Base-by-base conservation (phyloP, 768 basidiomycete genomes). In the Cystobasidiopsis lactophilus region DNA sequence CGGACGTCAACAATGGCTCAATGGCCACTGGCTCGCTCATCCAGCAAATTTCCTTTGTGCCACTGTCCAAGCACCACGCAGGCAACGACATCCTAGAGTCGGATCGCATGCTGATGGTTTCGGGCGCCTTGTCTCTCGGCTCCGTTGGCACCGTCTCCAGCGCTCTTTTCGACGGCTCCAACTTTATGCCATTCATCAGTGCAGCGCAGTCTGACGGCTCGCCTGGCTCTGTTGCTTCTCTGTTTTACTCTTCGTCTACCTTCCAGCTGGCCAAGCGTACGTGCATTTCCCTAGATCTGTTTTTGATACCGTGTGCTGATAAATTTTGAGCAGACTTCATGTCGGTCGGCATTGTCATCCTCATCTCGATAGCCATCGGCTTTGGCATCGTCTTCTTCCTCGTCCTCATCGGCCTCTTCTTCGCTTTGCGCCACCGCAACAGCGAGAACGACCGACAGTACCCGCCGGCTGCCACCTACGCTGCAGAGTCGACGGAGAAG, bases 301-400 rank as follows among this genome's bases (percentile, higher is more conserved):
- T 41, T 49, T n/a, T 63, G 49, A 56, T 57, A 30, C 31, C 43
- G 18, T 30, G 44, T 51, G 33, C 30, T 18, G 18, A 26, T n/a
- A 5, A 38, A 35, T 50, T 10, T 30, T 29, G 33, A 59, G 9
- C 59, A 85, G 85, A 79, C 61, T 82, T 85, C 72, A 74, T 98
- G 52, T 85, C 89, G 0, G 76, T 77, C 23, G 93, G 91, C 1
- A 74, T 96, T 35, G 86, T 98, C 51, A 95, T 96, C 59, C 74
- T 98, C 40, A 88, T 98, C 59, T 89, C 88, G 1, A 93, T 98
- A 57, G 93, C 93, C 24, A 93, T 95, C 58, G 79, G 84, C 10
- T 86, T 88, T 16, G 93, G 91, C 18, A 76, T 95, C 21, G 81
- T 89, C 35, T 89, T 88, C 74, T 70, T 89, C 0, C 71, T 88